Percentiles rank a stretch among this genome's conserved stretches.
Evolutionary conservation across 306 rosid species (phyloP).

Genomic region (Casuarina glauca): DNA sequence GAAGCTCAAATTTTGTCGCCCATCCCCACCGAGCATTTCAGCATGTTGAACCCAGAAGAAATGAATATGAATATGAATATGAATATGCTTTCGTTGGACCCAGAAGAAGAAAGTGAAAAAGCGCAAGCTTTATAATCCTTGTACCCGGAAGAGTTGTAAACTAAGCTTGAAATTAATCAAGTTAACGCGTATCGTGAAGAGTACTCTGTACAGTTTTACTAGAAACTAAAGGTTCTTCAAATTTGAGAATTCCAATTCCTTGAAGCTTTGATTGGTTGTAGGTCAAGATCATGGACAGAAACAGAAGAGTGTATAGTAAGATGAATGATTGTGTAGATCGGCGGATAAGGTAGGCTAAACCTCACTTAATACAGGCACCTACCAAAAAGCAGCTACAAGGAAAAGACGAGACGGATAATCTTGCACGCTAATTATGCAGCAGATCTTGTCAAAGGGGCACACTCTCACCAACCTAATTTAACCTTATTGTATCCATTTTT

Average conservation of each 20-base stretch:
- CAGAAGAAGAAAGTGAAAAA: background rate
- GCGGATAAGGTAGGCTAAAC: background rate
- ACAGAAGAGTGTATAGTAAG: background rate
- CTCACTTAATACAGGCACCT: background rate
- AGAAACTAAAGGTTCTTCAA: background rate
- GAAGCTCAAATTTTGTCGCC: too few relatives aligned
- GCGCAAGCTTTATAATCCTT: background rate
- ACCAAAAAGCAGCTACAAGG: background rate
- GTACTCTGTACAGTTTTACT: constrained; percentile 1
- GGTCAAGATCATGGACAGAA: background rate
- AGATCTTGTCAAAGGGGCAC: background rate
- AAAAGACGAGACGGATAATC: background rate
- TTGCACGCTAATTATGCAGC: background rate
- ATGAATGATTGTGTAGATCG: background rate
- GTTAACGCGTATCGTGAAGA: background rate
- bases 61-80: background rate
- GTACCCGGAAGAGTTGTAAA: constrained; percentile 6
- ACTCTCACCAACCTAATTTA: too few relatives aligned
- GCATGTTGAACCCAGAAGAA: constrained; percentile 4
- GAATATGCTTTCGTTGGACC: background rate
- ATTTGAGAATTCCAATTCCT: too few relatives aligned
- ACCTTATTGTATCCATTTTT: too few relatives aligned
- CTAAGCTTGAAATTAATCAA: background rate
- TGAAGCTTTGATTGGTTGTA: background rate
- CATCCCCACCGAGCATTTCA: background rate